Conservation (phyloP, 495 filamentous ascomycete species). For the Glonium stellatum region DNA sequence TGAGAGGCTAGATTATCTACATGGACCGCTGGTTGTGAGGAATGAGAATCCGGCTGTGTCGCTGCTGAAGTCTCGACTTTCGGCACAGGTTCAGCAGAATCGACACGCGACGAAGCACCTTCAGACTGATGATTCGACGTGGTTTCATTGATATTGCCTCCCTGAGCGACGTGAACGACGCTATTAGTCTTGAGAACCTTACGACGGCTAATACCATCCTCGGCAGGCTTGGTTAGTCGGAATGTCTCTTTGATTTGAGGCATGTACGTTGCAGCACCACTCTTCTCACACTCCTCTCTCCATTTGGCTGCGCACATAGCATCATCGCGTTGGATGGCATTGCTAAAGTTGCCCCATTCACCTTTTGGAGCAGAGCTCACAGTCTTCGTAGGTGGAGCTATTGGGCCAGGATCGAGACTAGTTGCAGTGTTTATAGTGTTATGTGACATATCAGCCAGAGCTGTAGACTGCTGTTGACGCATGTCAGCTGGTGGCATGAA, state of each 20-base stretch:
- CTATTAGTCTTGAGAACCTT: conserved; percentile 7
- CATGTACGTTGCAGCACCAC: not conserved
- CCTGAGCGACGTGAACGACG: conserved; percentile 3
- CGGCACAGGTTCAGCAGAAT: not conserved
- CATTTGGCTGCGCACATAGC: not conserved
- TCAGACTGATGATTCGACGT: conserved; percentile 7
- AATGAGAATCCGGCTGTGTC: conserved; percentile 3
- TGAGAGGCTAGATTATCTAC: conserved; percentile 1
- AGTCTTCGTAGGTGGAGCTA: conserved; percentile 5
- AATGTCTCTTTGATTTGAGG: not conserved
- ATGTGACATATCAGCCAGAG: not conserved
- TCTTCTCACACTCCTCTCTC: not conserved
- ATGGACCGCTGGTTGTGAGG: conserved; percentile 5
- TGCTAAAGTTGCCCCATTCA: conserved; percentile 4
- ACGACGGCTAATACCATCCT: not conserved
- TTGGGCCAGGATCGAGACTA: not conserved
- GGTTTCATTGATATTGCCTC: not conserved
- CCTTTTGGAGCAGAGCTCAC: not conserved
- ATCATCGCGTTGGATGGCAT: not conserved
- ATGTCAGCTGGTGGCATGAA: not conserved
- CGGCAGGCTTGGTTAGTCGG: not conserved
- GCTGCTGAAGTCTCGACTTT: not conserved
- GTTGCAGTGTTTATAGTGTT: not conserved
- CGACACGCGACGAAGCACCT: not conserved
- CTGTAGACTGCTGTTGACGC: conserved; percentile 10